A percentile compares a stretch with the other conserved stretches of the same genome.
phyloP scores from a whole-genome alignment of 2,329 filamentous ascomycete genomes.

The Gnomoniopsis smithogilvyi region DNA sequence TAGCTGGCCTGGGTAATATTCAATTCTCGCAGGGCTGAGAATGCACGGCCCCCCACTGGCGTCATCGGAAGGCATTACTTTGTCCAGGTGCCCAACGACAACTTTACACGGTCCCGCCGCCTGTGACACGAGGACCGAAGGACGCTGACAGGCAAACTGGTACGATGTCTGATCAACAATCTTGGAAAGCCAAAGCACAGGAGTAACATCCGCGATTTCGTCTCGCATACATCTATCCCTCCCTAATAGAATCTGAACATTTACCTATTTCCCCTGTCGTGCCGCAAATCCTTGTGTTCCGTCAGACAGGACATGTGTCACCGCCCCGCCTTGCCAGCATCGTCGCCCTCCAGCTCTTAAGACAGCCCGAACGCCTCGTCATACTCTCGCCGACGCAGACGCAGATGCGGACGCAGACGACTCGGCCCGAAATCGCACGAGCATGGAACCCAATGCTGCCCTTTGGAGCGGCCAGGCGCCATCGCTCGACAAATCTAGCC shows the following conservation, averaged over 20 bases:
- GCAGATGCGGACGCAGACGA: not conserved
- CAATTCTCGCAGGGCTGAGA: not conserved
- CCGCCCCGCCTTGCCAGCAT: constrained; percentile 8
- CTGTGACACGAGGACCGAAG: not conserved
- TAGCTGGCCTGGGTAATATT: not conserved
- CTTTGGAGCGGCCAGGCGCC: constrained; percentile 45
- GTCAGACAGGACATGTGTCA: constrained; percentile 19
- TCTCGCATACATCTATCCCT: not conserved
- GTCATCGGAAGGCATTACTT: not conserved
- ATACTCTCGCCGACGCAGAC: not conserved
- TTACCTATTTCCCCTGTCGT: not conserved
- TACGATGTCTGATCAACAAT: not conserved
- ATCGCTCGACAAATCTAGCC: constrained; percentile 61
- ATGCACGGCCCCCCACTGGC: not conserved
- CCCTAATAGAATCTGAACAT: not conserved
- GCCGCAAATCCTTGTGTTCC: not conserved
- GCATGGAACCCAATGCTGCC: constrained; percentile 44
- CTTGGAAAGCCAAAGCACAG: not conserved
- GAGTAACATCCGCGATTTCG: not conserved
- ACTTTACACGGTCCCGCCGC: not conserved
- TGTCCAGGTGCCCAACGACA: not conserved
- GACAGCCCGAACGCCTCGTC: constrained; percentile 2
- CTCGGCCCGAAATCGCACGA: constrained; percentile 13
- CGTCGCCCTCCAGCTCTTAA: not conserved
- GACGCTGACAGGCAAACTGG: not conserved